Percentiles rank a stretch among this genome's conserved stretches.
Conservation (phyloP, 495 filamentous ascomycete species). For the Hypoxylon perforatum region DNA sequence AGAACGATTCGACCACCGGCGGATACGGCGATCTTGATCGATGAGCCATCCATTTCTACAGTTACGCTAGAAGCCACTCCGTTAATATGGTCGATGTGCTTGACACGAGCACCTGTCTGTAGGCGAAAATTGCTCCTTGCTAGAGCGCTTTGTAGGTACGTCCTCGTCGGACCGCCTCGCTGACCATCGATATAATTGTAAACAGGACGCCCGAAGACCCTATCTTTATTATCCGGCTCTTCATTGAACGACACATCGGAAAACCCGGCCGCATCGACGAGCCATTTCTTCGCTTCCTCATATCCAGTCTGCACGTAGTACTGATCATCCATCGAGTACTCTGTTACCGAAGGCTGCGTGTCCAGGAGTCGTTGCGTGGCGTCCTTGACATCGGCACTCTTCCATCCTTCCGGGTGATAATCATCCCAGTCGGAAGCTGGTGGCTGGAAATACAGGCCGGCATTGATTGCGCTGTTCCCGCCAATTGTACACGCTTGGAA, state of each 20-base stretch:
- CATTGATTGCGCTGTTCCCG: constrained; percentile 61
- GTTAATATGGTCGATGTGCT: constrained; percentile 59
- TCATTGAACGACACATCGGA: constrained; percentile 62
- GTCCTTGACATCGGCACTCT: constrained; percentile 61
- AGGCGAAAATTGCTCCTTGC: constrained; percentile 64
- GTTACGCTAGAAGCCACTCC: constrained; percentile 61
- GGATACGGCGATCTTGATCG: constrained; percentile 57
- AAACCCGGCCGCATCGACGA: constrained; percentile 61
- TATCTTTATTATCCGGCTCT: constrained; percentile 63
- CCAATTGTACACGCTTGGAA: constrained; percentile 70
- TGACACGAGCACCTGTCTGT: constrained; percentile 59
- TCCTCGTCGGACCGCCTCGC: constrained; percentile 66
- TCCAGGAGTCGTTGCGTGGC: constrained; percentile 62
- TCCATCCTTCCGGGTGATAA: constrained; percentile 70
- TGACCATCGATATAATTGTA: constrained; percentile 65
- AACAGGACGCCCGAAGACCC: constrained; percentile 61
- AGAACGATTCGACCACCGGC: constrained; percentile 64
- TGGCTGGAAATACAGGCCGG: constrained; percentile 61
- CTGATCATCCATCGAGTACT: constrained; percentile 64
- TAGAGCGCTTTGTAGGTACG: constrained; percentile 65
- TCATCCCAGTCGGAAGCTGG: constrained; percentile 66
- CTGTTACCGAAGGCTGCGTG: constrained; percentile 64
- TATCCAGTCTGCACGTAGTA: constrained; percentile 67
- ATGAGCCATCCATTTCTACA: constrained; percentile 49
- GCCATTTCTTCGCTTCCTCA: constrained; percentile 60